Percentiles rank a stretch among this genome's conserved stretches.
phyloP scores from a whole-genome alignment of 2,329 filamentous ascomycete species.

The Pezicula rhizophila region DNA sequence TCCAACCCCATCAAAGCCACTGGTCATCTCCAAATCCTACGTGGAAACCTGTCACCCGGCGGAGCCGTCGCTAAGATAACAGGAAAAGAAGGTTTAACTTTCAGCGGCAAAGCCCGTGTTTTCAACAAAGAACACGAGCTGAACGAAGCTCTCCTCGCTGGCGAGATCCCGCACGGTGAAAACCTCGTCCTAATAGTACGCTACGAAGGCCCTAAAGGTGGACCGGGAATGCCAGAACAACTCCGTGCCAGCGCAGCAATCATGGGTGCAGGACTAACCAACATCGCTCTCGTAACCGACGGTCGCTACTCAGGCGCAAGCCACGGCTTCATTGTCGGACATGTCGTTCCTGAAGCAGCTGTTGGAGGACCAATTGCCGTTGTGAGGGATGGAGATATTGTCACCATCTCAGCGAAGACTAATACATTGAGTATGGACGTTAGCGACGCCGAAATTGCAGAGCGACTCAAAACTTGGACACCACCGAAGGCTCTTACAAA shows the following conservation, averaged over 20 bases:
- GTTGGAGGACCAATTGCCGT: slow-evolving; percentile 83
- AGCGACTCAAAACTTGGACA: slow-evolving; percentile 61
- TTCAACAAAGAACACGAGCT: slow-evolving; percentile 83
- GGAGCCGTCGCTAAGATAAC: slow-evolving; percentile 96
- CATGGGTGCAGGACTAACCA: slow-evolving; percentile 84
- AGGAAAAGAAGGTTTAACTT: slow-evolving; percentile 82
- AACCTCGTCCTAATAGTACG: slow-evolving; percentile 86
- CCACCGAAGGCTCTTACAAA: slow-evolving; percentile 67
- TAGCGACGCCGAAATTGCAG: slow-evolving; percentile 63
- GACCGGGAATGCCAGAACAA: slow-evolving; percentile 94
- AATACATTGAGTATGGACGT: slow-evolving; percentile 64
- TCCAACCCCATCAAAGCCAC: slow-evolving; percentile 71
- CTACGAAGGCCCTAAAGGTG: slow-evolving; percentile 90
- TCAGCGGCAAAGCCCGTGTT: slow-evolving; percentile 74
- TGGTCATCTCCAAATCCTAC: slow-evolving; percentile 83
- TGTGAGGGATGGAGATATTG: slow-evolving; percentile 70
- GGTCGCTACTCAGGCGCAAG: slow-evolving; percentile 82
- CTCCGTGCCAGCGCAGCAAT: slow-evolving; percentile 82
- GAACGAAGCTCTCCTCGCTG: slow-evolving; percentile 64
- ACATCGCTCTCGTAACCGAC: slow-evolving; percentile 88
- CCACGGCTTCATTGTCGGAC: slow-evolving; percentile 90
- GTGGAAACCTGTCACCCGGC: slow-evolving; percentile 80
- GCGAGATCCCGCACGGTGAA: slow-evolving; percentile 64
- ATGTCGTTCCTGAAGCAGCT: slow-evolving; percentile 86
- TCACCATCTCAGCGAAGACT: slow-evolving; percentile 79